phyloP scores from a whole-genome alignment of 257 asterid species.

The Lycium ferocissimum region DNA sequence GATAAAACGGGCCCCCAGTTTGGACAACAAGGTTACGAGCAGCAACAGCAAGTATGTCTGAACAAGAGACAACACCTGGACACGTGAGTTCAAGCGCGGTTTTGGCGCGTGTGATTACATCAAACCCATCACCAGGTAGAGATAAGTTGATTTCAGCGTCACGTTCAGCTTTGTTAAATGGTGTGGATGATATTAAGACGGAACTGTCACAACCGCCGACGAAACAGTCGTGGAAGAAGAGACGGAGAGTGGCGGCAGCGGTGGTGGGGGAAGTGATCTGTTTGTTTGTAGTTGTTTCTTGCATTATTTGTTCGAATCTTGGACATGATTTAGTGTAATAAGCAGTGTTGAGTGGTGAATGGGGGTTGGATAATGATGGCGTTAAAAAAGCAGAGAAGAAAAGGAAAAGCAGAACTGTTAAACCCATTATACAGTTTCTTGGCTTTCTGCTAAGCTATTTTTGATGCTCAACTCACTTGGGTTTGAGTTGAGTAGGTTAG shows the following conservation, averaged over 20 bases:
- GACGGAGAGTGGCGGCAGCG: conserved; percentile 94
- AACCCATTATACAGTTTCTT: not conserved
- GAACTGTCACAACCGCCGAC: conserved; percentile 92
- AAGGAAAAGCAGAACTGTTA: not conserved
- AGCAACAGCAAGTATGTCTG: conserved; percentile 87
- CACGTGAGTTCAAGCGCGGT: conserved; percentile 82
- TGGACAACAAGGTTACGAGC: conserved; percentile 78
- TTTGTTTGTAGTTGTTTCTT: conserved; percentile 75
- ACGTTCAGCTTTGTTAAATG: conserved; percentile 79
- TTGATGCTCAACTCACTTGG: not conserved
- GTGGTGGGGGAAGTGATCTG: conserved; percentile 96
- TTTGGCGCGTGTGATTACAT: conserved; percentile 86
- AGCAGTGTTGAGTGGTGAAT: conserved; percentile 35
- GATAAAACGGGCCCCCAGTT: conserved; percentile 87
- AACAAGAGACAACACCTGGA: conserved; percentile 89
- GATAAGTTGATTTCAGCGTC: conserved; percentile 93
- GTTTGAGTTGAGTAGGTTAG: not conserved
- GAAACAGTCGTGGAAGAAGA: conserved; percentile 95
- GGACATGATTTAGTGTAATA: conserved; percentile 72
- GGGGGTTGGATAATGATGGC: conserved; percentile 38
- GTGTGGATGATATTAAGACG: conserved; percentile 81
- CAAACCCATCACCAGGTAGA: conserved; percentile 97
- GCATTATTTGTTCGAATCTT: conserved; percentile 70
- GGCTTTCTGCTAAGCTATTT: not conserved
- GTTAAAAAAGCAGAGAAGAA: not conserved